phyloP scores from a whole-genome alignment of 768 basidiomycete genomes.

The Boletus bicolor region DNA sequence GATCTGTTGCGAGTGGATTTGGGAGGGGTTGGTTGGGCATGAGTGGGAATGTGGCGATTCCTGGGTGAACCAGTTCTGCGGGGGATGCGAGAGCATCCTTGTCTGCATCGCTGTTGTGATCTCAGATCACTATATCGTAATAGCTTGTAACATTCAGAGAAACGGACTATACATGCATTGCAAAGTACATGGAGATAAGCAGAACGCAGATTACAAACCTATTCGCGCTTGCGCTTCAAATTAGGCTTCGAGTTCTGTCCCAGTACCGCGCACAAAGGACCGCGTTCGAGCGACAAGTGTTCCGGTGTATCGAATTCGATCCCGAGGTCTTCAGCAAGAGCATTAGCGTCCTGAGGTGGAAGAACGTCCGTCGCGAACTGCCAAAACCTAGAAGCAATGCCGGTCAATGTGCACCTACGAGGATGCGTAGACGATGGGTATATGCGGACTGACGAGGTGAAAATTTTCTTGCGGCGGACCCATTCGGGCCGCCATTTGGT shows the following conservation, averaged over 20 bases:
- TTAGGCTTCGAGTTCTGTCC: conserved; percentile 29
- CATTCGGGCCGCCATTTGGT: conserved; percentile 78
- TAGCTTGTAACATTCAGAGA: neutral
- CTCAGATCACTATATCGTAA: neutral
- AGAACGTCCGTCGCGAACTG: conserved; percentile 65
- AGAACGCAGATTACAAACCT: neutral
- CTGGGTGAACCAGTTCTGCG: neutral
- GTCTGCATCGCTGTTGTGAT: neutral
- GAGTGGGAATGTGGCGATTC: neutral
- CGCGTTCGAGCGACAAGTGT: conserved; percentile 61
- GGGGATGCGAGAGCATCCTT: neutral
- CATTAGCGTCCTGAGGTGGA: conserved; percentile 58
- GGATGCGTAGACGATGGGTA: neutral
- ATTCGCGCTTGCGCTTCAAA: conserved; percentile 53
- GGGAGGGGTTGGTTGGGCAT: conserved; percentile 55
- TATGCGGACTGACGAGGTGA: conserved; percentile 35
- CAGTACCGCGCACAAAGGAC: conserved; percentile 48
- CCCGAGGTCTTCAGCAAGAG: conserved; percentile 76
- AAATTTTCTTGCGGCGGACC: conserved; percentile 71
- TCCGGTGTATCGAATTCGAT: conserved; percentile 76
- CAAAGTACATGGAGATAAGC: neutral
- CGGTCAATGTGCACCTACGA: neutral
- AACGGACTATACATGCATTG: neutral
- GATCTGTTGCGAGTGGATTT: conserved; percentile 67
- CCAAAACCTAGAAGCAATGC: conserved; percentile 59